Conservation (phyloP, 352 stramenopile species). For the Phytophthora boehmeriae region DNA sequence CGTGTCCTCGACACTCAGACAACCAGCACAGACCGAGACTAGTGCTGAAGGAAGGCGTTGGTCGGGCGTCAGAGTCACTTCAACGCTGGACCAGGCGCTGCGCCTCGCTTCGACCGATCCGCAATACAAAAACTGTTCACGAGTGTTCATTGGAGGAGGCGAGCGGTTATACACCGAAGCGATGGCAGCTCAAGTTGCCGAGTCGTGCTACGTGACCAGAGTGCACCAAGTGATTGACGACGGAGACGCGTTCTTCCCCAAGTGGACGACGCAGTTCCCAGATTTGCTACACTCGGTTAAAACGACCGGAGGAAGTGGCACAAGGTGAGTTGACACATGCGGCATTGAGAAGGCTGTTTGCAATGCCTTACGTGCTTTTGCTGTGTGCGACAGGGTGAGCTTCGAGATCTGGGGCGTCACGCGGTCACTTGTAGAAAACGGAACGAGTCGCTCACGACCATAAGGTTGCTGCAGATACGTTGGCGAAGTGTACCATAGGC, state of each 20-base stretch:
- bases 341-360: background rate
- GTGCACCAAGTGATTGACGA: slow-evolving; percentile 50
- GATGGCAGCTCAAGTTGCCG: slow-evolving; percentile 41
- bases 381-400: slow-evolving; percentile 31
- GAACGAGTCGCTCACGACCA: background rate
- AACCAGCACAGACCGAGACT: slow-evolving; percentile 2
- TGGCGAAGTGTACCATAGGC: too few relatives aligned
- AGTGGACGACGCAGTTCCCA: slow-evolving; percentile 53
- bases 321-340: slow-evolving; percentile 18
- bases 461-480: too few relatives aligned
- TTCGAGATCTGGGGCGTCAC: slow-evolving; percentile 38
- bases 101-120: slow-evolving; percentile 33
- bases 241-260: slow-evolving; percentile 65
- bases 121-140: slow-evolving; percentile 42
- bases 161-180: slow-evolving; percentile 67
- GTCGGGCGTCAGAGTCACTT: slow-evolving; percentile 35
- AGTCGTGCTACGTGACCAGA: slow-evolving; percentile 69
- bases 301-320: slow-evolving; percentile 25
- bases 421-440: background rate
- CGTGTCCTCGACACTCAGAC: slow-evolving; percentile 33
- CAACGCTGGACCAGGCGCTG: slow-evolving; percentile 52
- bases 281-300: slow-evolving; percentile 40
- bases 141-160: slow-evolving; percentile 70
- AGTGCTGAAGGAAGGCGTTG: slow-evolving; percentile 4
- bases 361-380: background rate